These are phyloP conservation scores for Truncatella angustata DNA, from an alignment of 2,329 filamentous ascomycete species.

Conservation along the genomic window DNA sequence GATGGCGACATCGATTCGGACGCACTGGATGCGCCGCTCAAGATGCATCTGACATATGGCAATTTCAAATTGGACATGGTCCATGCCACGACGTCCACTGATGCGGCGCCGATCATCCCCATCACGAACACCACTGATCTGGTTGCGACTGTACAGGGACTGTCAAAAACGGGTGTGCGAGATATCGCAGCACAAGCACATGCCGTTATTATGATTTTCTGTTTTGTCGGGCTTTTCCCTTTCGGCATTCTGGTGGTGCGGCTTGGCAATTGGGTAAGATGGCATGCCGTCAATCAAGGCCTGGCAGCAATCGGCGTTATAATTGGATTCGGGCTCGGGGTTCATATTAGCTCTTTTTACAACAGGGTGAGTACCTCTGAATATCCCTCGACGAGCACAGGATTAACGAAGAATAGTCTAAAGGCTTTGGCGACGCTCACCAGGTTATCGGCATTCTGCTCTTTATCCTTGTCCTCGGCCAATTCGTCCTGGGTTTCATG, in stretches of 20 bases:
- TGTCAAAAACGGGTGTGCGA: slow-evolving; percentile 22
- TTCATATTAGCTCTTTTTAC: slow-evolving; percentile 51
- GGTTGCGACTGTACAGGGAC: slow-evolving; percentile 30
- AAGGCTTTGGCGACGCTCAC: slow-evolving; percentile 50
- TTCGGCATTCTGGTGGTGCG: slow-evolving; percentile 53
- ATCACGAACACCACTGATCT: slow-evolving; percentile 24
- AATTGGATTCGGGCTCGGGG: slow-evolving; percentile 49
- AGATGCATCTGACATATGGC: slow-evolving; percentile 53
- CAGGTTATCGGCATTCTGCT: slow-evolving; percentile 59
- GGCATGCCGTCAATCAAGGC: slow-evolving; percentile 54
- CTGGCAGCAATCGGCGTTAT: slow-evolving; percentile 48
- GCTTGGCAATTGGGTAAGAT: slow-evolving; percentile 48
- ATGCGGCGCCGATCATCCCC: slow-evolving; percentile 39
- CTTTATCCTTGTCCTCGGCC: slow-evolving; percentile 47
- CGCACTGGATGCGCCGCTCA: slow-evolving; percentile 40
- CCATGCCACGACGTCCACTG: slow-evolving; percentile 42
- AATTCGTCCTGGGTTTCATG: slow-evolving; percentile 53
- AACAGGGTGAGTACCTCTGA: slow-evolving; percentile 46
- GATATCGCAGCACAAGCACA: slow-evolving; percentile 44
- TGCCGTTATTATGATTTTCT: slow-evolving; percentile 52
- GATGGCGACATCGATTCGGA: slow-evolving; percentile 41
- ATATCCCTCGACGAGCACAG: neutral
- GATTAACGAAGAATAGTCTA: slow-evolving; percentile 39
- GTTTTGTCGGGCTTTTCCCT: slow-evolving; percentile 55
- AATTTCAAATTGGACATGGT: slow-evolving; percentile 55